phyloP scores from a whole-genome alignment of 768 basidiomycete genomes.

The Termitomyces sp. region DNA sequence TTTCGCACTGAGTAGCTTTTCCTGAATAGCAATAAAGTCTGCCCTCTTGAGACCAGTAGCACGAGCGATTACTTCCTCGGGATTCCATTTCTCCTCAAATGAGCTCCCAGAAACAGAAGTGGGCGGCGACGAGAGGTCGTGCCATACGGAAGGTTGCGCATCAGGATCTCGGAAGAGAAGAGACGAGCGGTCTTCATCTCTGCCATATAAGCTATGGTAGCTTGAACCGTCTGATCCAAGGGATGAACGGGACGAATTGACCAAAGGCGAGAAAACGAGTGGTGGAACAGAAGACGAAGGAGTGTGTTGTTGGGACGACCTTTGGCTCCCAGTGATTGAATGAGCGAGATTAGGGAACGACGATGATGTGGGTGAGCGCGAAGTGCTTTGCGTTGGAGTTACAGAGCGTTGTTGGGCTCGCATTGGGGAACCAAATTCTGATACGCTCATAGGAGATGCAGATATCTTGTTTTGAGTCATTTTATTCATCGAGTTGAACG shows the following conservation, averaged over 20 bases:
- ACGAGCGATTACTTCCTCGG: conserved; percentile 61
- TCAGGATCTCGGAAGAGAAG: conserved; percentile 51
- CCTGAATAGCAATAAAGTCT: conserved; percentile 71
- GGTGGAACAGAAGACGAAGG: conserved; percentile 48
- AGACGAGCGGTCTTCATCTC: conserved; percentile 44
- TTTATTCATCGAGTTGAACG: conserved; percentile 13
- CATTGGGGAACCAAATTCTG: conserved; percentile 42
- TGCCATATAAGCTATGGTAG: conserved; percentile 76
- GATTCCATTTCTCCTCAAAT: conserved; percentile 49
- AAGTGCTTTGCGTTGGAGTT: conserved; percentile 57
- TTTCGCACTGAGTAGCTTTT: conserved; percentile 64
- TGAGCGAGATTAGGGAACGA: conserved; percentile 39
- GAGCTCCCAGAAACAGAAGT: conserved; percentile 44
- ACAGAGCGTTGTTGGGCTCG: conserved; percentile 42
- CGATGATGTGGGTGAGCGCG: conserved; percentile 51
- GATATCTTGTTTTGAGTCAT: conserved; percentile 29
- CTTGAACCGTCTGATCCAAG: conserved; percentile 79
- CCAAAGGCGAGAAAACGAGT: conserved; percentile 63
- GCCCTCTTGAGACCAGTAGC: conserved; percentile 63
- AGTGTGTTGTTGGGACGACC: conserved; percentile 50
- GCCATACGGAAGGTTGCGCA: conserved; percentile 52
- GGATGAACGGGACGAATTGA: conserved; percentile 75
- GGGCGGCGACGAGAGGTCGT: conserved; percentile 47
- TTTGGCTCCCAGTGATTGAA: conserved; percentile 31
- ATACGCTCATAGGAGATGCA: conserved; percentile 6